These are phyloP conservation scores for Wickerhamomyces xylosicus DNA, from an alignment of 805 yeast genomes.

Conservation along the genomic window DNA sequence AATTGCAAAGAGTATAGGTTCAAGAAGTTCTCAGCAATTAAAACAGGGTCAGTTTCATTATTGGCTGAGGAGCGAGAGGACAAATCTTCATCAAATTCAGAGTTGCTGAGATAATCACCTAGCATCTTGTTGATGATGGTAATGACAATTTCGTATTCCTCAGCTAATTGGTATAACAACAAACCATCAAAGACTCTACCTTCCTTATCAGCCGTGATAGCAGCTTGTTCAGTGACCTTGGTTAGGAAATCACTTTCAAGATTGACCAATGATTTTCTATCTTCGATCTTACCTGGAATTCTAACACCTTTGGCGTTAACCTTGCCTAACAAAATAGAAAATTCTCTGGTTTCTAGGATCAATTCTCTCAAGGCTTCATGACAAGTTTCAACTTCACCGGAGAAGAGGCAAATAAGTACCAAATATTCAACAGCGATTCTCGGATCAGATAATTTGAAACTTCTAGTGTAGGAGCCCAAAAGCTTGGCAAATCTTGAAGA, in stretches of 20 bases:
- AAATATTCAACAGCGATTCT: conserved; percentile 87
- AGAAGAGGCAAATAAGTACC: conserved; percentile 52
- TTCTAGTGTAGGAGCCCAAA: conserved; percentile 71
- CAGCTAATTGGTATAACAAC: conserved; percentile 76
- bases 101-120: conserved; percentile 65
- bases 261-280: conserved; percentile 54
- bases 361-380: conserved; percentile 78
- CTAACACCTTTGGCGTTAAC: conserved; percentile 68
- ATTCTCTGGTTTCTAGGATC: conserved; percentile 79
- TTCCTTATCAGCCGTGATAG: conserved; percentile 80
- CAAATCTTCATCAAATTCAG: conserved; percentile 52
- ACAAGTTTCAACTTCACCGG: conserved; percentile 41
- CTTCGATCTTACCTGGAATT: conserved; percentile 76
- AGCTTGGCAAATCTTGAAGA: conserved; percentile 45
- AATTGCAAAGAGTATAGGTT: conserved; percentile 46
- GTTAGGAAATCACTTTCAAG: conserved; percentile 54
- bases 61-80: conserved; percentile 20
- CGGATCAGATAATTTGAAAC: conserved; percentile 80
- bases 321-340: conserved; percentile 73
- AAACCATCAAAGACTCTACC: conserved; percentile 83
- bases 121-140: conserved; percentile 62
- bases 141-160: conserved; percentile 77
- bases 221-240: conserved; percentile 76
- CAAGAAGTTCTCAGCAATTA: conserved; percentile 26
- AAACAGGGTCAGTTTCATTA: conserved; percentile 32